Conservation (phyloP, 352 stramenopile species). For the Thalassiosira gravida region DNA sequence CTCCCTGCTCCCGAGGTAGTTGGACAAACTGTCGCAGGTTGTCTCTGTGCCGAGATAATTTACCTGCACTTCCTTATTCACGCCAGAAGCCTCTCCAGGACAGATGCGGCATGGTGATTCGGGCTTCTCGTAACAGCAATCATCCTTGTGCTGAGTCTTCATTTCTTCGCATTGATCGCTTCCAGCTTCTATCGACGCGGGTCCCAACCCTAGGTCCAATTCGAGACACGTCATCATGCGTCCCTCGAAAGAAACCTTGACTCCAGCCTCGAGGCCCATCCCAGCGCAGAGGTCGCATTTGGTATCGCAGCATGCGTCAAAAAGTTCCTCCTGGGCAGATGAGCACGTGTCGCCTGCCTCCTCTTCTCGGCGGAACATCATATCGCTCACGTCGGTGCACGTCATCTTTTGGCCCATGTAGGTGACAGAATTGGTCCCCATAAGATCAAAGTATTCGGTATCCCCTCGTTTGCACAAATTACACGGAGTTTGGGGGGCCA, state of each 20-base stretch:
- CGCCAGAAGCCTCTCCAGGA: slow-evolving; percentile 32
- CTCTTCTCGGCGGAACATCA: slow-evolving; percentile 55
- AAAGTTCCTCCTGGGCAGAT: slow-evolving; percentile 35
- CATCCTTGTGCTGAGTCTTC: slow-evolving; percentile 21
- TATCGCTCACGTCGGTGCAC: slow-evolving; percentile 51
- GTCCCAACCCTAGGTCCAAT: slow-evolving; percentile 53
- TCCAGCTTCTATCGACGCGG: slow-evolving; percentile 40
- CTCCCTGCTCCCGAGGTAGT: slow-evolving; percentile 64
- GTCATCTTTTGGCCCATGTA: slow-evolving; percentile 51
- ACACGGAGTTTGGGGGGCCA: slow-evolving; percentile 38
- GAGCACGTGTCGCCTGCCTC: slow-evolving; percentile 45
- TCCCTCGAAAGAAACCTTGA: slow-evolving; percentile 62
- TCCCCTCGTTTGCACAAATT: slow-evolving; percentile 51
- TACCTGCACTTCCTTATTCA: slow-evolving; percentile 42
- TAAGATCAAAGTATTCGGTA: slow-evolving; percentile 61
- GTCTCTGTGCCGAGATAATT: slow-evolving; percentile 62
- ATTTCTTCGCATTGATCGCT: slow-evolving; percentile 51
- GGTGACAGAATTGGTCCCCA: slow-evolving; percentile 51
- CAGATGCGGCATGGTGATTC: slow-evolving; percentile 61
- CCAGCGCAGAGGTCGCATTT: slow-evolving; percentile 59
- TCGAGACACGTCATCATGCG: slow-evolving; percentile 60
- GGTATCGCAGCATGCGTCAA: slow-evolving; percentile 60
- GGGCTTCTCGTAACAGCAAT: slow-evolving; percentile 60
- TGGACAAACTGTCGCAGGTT: slow-evolving; percentile 61
- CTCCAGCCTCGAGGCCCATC: slow-evolving; percentile 59